Percentiles rank a stretch among this genome's conserved stretches.
Evolutionary conservation across 805 yeast genomes (phyloP).

Genomic region (Sugiyamaella smithiae): DNA sequence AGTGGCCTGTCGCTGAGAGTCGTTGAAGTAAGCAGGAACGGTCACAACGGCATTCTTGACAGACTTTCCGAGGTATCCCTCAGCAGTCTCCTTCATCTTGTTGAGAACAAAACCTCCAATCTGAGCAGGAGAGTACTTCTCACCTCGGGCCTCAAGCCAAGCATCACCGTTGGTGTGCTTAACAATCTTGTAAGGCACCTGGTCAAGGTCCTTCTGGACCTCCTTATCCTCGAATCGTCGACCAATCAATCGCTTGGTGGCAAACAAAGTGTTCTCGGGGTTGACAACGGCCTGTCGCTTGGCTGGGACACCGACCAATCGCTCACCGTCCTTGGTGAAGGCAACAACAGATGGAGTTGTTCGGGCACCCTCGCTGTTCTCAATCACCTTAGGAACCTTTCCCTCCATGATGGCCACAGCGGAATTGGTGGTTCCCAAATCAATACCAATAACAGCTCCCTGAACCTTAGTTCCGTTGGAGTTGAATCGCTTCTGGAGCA

Average conservation of each 20-base stretch:
- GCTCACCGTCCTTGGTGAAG: constrained; percentile 86
- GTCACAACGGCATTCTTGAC: constrained; percentile 93
- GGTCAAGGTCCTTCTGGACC: constrained; percentile 83
- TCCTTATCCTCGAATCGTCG: constrained; percentile 86
- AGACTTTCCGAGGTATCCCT: constrained; percentile 77
- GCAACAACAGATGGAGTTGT: constrained; percentile 95
- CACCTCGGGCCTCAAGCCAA: constrained; percentile 89
- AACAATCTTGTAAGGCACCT: constrained; percentile 87
- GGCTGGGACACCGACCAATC: constrained; percentile 91
- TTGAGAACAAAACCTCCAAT: constrained; percentile 90
- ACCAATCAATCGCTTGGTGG: constrained; percentile 93
- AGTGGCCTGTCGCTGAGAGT: constrained; percentile 97
- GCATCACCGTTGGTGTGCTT: constrained; percentile 94
- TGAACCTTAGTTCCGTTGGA: constrained; percentile 46
- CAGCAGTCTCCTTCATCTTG: constrained; percentile 96
- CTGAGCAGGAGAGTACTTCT: constrained; percentile 89
- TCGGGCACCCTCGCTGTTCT: constrained; percentile 72
- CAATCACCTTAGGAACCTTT: constrained; percentile 69
- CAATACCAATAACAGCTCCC: constrained; percentile 76
- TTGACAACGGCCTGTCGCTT: constrained; percentile 94
- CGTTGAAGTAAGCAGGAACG: constrained; percentile 96
- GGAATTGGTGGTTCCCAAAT: constrained; percentile 85
- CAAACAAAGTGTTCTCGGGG: constrained; percentile 90
- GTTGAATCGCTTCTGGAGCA: constrained; percentile 40
- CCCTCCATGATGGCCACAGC: constrained; percentile 87